These are phyloP conservation scores for Cucurbita ficifolia DNA, from an alignment of 306 rosid species.

Conservation along the genomic window DNA sequence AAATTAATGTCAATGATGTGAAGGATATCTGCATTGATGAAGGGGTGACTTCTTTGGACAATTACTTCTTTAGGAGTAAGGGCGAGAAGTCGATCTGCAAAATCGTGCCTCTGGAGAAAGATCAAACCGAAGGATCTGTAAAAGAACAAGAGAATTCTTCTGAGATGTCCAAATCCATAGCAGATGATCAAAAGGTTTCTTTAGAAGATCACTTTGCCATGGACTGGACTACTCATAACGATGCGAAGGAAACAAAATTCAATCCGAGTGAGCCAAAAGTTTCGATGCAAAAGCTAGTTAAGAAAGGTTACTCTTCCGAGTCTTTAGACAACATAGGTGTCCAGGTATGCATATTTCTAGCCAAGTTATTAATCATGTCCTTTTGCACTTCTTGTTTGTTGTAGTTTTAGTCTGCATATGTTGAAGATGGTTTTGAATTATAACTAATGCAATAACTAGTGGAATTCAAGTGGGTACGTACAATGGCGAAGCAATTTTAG, in stretches of 20 bases:
- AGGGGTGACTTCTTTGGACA: constrained; percentile 35
- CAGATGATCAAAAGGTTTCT: neutral
- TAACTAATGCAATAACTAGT: too few relatives aligned
- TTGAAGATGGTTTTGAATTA: neutral
- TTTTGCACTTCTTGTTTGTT: neutral
- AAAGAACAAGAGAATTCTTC: constrained; percentile 16
- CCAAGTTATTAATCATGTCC: neutral
- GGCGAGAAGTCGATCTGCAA: constrained; percentile 12
- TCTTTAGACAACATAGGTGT: constrained; percentile 7
- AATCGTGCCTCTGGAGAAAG: constrained; percentile 13
- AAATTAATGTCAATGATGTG: constrained; percentile 31
- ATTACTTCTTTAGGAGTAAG: constrained; percentile 28
- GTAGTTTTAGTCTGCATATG: neutral
- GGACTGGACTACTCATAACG: constrained; percentile 9
- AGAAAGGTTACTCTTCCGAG: neutral
- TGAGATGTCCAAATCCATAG: neutral
- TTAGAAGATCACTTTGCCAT: constrained; percentile 18
- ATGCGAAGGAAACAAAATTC: constrained; percentile 8
- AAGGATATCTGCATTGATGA: constrained; percentile 83
- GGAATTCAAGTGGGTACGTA: too few relatives aligned
- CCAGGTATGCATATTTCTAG: constrained; percentile 34
- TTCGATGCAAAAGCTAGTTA: constrained; percentile 10
- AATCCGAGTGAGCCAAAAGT: constrained; percentile 11
- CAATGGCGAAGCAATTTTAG: neutral
- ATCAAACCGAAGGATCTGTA: neutral